Evolutionary conservation across 2,329 filamentous ascomycete species (phyloP).

Genomic region (Cyphellophora europaea): DNA sequence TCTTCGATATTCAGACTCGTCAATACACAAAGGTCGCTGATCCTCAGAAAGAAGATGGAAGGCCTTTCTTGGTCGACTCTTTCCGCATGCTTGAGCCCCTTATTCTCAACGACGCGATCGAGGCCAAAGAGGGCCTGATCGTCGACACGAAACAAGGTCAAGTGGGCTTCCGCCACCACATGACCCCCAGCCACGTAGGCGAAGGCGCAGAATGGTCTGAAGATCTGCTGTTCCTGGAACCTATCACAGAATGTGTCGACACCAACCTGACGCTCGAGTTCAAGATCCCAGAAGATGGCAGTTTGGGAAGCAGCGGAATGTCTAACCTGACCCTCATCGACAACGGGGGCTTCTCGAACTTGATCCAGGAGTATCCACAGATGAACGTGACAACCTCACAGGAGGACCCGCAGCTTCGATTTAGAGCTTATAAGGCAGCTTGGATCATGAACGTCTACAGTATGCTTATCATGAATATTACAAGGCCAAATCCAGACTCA

Average conservation of each 20-base stretch:
- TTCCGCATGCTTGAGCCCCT: slow-evolving; percentile 23
- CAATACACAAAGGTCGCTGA: slow-evolving; percentile 17
- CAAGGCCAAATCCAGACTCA: slow-evolving; percentile 16
- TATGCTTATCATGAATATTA: slow-evolving; percentile 24
- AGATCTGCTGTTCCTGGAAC: slow-evolving; percentile 35
- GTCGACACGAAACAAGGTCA: slow-evolving; percentile 27
- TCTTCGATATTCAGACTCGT: slow-evolving; percentile 33
- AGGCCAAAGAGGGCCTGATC: slow-evolving; percentile 25
- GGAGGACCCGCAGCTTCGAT: slow-evolving; percentile 26
- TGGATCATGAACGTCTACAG: slow-evolving; percentile 29
- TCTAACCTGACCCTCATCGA: slow-evolving; percentile 28
- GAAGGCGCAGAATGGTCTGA: slow-evolving; percentile 6
- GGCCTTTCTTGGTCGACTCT: slow-evolving; percentile 20
- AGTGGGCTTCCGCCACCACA: slow-evolving; percentile 36
- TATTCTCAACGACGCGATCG: slow-evolving; percentile 23
- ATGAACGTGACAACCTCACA: slow-evolving; percentile 21
- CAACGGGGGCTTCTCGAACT: slow-evolving; percentile 34
- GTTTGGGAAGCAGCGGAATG: slow-evolving; percentile 3
- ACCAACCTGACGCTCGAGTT: slow-evolving; percentile 32
- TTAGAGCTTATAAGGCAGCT: slow-evolving; percentile 36
- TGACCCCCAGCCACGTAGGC: slow-evolving; percentile 20
- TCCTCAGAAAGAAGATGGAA: slow-evolving; percentile 23
- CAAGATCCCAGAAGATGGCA: slow-evolving; percentile 15
- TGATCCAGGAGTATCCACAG: slow-evolving; percentile 23
- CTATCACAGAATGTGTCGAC: slow-evolving; percentile 32